Conservation (phyloP, 2,329 filamentous ascomycete genomes). For the Cladophialophora immunda region DNA sequence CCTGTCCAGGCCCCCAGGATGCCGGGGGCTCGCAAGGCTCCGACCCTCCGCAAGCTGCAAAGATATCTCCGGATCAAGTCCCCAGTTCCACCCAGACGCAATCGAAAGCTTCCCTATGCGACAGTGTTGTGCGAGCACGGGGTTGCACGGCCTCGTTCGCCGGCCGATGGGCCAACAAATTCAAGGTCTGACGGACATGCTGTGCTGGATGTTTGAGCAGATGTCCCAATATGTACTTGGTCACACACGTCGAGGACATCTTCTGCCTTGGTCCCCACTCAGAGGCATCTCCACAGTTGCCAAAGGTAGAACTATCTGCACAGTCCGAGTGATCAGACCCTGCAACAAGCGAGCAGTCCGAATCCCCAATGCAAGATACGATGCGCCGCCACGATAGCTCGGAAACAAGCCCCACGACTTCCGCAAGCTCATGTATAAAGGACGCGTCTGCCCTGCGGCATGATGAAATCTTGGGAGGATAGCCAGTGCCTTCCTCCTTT, state of each 20-base stretch:
- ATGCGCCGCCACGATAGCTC: background rate
- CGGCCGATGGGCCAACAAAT: background rate
- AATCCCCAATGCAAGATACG: background rate
- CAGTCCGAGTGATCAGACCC: background rate
- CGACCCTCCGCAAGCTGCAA: conserved; percentile 1
- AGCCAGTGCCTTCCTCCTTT: background rate
- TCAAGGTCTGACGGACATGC: background rate
- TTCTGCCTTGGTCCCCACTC: background rate
- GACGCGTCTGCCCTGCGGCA: background rate
- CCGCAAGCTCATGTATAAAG: background rate
- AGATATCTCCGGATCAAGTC: background rate
- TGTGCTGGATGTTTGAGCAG: background rate
- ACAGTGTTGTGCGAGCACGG: background rate
- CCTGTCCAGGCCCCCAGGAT: background rate
- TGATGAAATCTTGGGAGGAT: background rate
- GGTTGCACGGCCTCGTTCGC: background rate
- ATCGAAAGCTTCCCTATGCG: background rate
- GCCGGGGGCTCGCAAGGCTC: background rate
- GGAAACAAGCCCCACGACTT: background rate
- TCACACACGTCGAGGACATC: background rate
- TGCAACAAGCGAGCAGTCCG: background rate
- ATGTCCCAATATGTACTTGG: background rate
- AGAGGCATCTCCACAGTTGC: conserved; percentile 1
- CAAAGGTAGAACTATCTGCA: background rate
- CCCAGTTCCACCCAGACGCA: background rate